phyloP scores from a whole-genome alignment of 768 basidiomycete species.

The Phaeotremella skinneri region DNA sequence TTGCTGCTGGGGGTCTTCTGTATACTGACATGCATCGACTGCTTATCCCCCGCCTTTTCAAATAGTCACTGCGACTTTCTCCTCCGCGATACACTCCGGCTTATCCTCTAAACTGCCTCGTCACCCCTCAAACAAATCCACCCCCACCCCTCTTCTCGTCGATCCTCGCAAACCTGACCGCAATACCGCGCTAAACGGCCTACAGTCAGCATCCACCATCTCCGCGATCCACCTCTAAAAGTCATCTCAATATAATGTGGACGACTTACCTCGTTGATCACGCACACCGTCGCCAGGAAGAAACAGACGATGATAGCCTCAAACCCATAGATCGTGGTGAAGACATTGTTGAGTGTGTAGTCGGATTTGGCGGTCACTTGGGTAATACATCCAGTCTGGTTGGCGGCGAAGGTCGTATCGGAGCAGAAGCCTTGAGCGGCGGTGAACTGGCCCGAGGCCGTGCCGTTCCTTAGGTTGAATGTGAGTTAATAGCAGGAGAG shows the following conservation, averaged over 20 bases:
- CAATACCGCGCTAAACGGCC: conserved; percentile 64
- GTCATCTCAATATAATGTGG: neutral
- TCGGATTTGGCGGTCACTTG: conserved; percentile 54
- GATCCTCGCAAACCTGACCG: conserved; percentile 81
- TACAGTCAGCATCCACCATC: neutral
- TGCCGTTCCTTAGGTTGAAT: conserved; percentile 53
- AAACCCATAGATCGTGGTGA: conserved; percentile 79
- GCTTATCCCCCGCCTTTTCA: too few species aligned
- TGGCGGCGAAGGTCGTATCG: conserved; percentile 59
- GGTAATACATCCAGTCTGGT: conserved; percentile 43
- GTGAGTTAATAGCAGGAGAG: too few species aligned
- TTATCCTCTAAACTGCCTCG: too few species aligned
- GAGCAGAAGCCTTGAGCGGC: conserved; percentile 65
- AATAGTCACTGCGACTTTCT: too few species aligned
- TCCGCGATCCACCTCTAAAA: neutral
- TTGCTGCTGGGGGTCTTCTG: too few species aligned
- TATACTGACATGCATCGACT: too few species aligned
- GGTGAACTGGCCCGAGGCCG: conserved; percentile 57
- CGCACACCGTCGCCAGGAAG: conserved; percentile 75
- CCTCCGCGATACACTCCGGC: too few species aligned
- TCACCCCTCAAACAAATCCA: conserved; percentile 71
- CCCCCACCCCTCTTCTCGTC: conserved; percentile 82
- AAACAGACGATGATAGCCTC: conserved; percentile 74
- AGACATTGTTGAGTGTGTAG: conserved; percentile 70
- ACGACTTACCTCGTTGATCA: conserved; percentile 70